phyloP scores from a whole-genome alignment of 2,329 filamentous ascomycete genomes.

The Pseudogymnoascus sp. region DNA sequence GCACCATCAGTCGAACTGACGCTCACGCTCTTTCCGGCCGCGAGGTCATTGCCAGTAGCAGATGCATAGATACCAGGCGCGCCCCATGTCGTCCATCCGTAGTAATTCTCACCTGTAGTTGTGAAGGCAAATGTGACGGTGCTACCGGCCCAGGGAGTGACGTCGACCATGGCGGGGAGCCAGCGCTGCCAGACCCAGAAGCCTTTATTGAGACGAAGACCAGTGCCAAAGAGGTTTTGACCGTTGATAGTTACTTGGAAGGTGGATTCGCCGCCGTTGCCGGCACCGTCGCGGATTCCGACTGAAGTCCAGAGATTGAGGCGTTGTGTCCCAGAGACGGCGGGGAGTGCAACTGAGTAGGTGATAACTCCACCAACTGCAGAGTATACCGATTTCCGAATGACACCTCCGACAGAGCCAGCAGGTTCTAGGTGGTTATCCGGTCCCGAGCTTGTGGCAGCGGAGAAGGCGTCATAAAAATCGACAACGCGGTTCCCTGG shows the following conservation, averaged over 20 bases:
- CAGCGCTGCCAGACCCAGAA: slow-evolving; percentile 16
- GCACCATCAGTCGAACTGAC: slow-evolving; percentile 12
- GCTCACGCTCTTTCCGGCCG: slow-evolving; percentile 6
- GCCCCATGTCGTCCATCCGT: slow-evolving; percentile 16
- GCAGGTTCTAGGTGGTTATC: slow-evolving; percentile 14
- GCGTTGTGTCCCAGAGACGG: slow-evolving; percentile 10
- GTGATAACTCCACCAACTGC: slow-evolving; percentile 12
- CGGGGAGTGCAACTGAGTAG: slow-evolving; percentile 11
- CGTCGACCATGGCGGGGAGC: slow-evolving; percentile 14
- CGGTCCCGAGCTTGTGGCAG: slow-evolving; percentile 7
- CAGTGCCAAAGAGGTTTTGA: slow-evolving; percentile 10
- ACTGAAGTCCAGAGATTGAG: slow-evolving; percentile 17
- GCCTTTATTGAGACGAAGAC: slow-evolving; percentile 12
- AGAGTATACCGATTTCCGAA: slow-evolving; percentile 14
- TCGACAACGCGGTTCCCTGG: slow-evolving; percentile 12
- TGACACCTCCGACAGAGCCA: slow-evolving; percentile 12
- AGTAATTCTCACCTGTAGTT: slow-evolving; percentile 12
- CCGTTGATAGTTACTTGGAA: slow-evolving; percentile 15
- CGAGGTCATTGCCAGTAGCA: slow-evolving; percentile 11
- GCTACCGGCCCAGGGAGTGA: slow-evolving; percentile 14
- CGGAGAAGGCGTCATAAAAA: slow-evolving; percentile 12
- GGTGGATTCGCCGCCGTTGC: slow-evolving; percentile 12
- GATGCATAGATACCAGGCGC: slow-evolving; percentile 13
- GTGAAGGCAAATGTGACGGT: slow-evolving; percentile 11
- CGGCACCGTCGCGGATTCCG: slow-evolving; percentile 16